phyloP scores from a whole-genome alignment of 305 asterid species.

The Rubia tinctorum region DNA sequence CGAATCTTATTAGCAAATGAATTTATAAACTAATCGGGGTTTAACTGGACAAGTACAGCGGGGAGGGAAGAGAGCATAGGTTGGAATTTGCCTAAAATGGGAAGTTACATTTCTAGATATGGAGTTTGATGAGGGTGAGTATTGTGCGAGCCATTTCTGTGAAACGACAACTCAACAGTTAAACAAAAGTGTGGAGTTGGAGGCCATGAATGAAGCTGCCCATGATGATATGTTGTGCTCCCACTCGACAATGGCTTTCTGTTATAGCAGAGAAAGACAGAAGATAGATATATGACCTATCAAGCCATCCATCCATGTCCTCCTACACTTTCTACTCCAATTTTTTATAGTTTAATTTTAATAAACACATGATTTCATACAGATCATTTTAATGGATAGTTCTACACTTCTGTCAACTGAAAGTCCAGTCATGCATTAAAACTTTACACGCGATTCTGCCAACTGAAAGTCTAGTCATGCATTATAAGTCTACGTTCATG shows the following conservation, averaged over 20 bases:
- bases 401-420: too few relatives aligned
- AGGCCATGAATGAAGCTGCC: slow-evolving; percentile 23
- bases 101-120: not conserved
- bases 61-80: not conserved
- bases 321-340: not conserved
- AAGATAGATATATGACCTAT: not conserved
- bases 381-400: too few relatives aligned
- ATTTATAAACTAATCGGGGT: not conserved
- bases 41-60: not conserved
- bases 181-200: slow-evolving; percentile 11
- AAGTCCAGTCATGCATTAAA: too few relatives aligned
- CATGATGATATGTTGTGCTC: slow-evolving; percentile 20
- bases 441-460: too few relatives aligned
- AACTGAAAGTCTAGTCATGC: too few relatives aligned
- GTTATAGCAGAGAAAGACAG: slow-evolving; percentile 11
- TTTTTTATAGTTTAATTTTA: slow-evolving; percentile 7
- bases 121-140: not conserved
- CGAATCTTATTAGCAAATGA: too few relatives aligned
- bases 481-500: too few relatives aligned
- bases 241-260: slow-evolving; percentile 15
- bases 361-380: too few relatives aligned
- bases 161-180: not conserved
- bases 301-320: slow-evolving; percentile 20
- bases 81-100: not conserved
- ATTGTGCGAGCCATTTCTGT: slow-evolving; percentile 8